Evolutionary conservation across 495 filamentous ascomycete species (phyloP), one percentile per base, ranked within the genome.

Genomic region (Tricharina praecox): DNA sequence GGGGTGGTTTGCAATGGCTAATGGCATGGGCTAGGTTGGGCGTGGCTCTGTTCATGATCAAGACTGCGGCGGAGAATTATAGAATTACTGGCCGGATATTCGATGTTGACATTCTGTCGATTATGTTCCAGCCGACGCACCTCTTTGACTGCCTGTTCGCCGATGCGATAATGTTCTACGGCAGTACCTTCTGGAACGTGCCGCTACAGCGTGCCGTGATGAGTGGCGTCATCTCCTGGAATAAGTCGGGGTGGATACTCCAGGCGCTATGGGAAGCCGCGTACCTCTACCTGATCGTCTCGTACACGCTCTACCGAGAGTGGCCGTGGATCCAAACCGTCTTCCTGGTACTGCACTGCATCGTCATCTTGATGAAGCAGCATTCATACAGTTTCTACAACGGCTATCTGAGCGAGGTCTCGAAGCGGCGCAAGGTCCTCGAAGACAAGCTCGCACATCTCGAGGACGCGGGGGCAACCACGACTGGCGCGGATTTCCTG

Each of bases 321-420:
- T 85, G 81, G 81, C 75, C 78, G 16, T 85, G 81, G 81, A 79
- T 82, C 23, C 79, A 73, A 55, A 71, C 70, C 19, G 70, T 61
- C 30, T 50, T 51, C 47, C 78, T 81, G 24, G 76, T 82, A 2
- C 64, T 85, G 37, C 81, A 85, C 54, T 72, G 70, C 13, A 53
- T 82, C 48, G 73, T 77, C 0, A 76, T 84, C 70, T 50, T 83
- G 38, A 85, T 85, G 81, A 85, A 85, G 62, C 77, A 79, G 57
- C 81, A 85, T 56, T 79, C 74, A 41, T 84, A 81, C 57, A 71
- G 75, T 2, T 80, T 79, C 49, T 85, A 82, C 59, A 85, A 85
- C 54, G 81, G 81, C 3, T 70, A 85, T 51, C 63, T 85, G 23
- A 79, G 77, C 4, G 68, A 72, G 35, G 65, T 72, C 3, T 73